Conservation (phyloP, 73 alveolate species). For the Uronychia setigera region DNA sequence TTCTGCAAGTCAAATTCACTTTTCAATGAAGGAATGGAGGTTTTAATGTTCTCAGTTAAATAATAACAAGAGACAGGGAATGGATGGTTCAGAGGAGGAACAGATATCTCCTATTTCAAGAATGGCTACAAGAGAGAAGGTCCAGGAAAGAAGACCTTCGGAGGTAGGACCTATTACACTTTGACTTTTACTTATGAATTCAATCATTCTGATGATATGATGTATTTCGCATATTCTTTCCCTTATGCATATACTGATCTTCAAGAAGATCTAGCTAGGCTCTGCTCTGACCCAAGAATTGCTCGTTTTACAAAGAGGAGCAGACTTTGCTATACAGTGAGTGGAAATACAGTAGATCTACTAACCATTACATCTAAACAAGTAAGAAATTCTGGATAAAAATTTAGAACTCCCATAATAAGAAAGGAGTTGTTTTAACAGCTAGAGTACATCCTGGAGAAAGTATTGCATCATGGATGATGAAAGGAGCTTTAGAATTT, state of each 20-base stretch:
- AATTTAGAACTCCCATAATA: conserved; percentile 7
- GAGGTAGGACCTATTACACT: conserved; percentile 54
- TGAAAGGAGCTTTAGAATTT: conserved; percentile 75
- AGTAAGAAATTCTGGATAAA: not conserved
- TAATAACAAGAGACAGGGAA: conserved; percentile 37
- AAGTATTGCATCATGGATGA: conserved; percentile 67
- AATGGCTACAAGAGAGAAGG: conserved; percentile 15
- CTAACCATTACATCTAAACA: conserved; percentile 58
- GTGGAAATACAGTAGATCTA: conserved; percentile 75
- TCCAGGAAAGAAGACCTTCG: conserved; percentile 5
- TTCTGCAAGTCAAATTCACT: conserved; percentile 97
- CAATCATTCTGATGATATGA: conserved; percentile 50
- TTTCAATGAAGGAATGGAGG: conserved; percentile 92
- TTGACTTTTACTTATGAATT: conserved; percentile 67
- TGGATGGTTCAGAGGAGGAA: conserved; percentile 56
- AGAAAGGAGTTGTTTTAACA: conserved; percentile 59
- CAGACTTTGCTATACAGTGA: conserved; percentile 62
- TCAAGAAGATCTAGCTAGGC: conserved; percentile 26
- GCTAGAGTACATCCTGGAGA: conserved; percentile 87
- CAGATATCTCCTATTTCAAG: conserved; percentile 33
- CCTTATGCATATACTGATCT: conserved; percentile 83
- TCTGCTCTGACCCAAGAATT: conserved; percentile 11
- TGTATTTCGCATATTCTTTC: conserved; percentile 71
- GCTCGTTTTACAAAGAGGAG: conserved; percentile 22
- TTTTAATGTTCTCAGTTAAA: conserved; percentile 81